Evolutionary conservation across 2,329 filamentous ascomycete genomes (phyloP).

Genomic region (Aulographum hederae): DNA sequence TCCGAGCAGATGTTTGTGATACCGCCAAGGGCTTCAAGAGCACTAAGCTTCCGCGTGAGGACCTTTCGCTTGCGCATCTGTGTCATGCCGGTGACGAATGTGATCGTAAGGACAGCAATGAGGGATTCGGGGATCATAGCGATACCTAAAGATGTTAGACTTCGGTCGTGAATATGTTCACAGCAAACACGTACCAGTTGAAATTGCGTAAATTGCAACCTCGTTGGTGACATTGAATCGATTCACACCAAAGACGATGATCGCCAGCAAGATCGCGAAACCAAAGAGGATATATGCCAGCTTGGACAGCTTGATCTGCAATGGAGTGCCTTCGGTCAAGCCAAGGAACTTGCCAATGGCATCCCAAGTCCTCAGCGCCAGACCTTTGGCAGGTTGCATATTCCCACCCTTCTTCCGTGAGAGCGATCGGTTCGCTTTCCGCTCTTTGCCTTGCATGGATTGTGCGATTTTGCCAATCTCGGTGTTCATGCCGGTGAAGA

Average conservation of each 20-base stretch:
- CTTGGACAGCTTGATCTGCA: conserved; percentile 8
- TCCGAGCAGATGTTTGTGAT: conserved; percentile 48
- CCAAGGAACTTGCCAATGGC: conserved; percentile 10
- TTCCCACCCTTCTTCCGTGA: conserved; percentile 7
- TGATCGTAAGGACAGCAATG: conserved; percentile 18
- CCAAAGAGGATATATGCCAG: conserved; percentile 13
- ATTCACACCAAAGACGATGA: conserved; percentile 18
- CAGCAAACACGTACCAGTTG: too few relatives aligned
- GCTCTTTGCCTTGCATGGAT: conserved; percentile 33
- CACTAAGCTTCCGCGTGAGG: conserved; percentile 19
- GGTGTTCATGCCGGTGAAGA: conserved; percentile 44
- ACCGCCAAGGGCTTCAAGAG: conserved; percentile 44
- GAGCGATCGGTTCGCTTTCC: conserved; percentile 17
- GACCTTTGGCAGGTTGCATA: conserved; percentile 9
- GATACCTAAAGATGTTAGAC: too few relatives aligned
- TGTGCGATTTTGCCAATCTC: conserved; percentile 50
- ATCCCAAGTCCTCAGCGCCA: conserved; percentile 6
- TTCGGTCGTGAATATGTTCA: too few relatives aligned
- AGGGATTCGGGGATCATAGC: conserved; percentile 18
- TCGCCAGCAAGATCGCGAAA: conserved; percentile 17
- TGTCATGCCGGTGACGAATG: conserved; percentile 18
- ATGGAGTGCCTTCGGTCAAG: conserved; percentile 8
- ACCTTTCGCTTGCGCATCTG: conserved; percentile 17
- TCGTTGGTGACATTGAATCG: conserved; percentile 18
- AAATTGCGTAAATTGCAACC: conserved; percentile 19